Evolutionary conservation across 176 grass and related monocot species (phyloP).

Genomic region (Carex littledalei): DNA sequence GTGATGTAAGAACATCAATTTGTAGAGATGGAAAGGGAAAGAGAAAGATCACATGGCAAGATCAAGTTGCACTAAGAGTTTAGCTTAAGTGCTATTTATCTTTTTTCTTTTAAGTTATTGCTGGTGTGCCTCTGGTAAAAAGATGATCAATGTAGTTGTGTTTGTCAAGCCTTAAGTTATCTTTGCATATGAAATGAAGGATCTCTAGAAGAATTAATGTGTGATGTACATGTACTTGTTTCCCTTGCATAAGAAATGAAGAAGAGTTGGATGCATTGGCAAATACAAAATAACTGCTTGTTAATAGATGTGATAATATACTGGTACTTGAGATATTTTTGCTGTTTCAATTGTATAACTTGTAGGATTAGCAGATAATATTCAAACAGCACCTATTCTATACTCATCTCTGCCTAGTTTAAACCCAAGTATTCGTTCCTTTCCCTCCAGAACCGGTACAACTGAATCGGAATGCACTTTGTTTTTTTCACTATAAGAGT

Average conservation of each 20-base stretch:
- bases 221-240: conserved; percentile 1
- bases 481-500: too few species aligned
- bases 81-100: conserved; percentile 1
- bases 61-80: conserved; percentile 36
- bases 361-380: neutral
- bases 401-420: too few species aligned
- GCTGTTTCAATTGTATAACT: neutral
- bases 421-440: too few species aligned
- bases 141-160: conserved; percentile 5
- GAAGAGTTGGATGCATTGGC: neutral
- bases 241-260: neutral
- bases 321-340: neutral
- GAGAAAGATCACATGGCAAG: conserved; percentile 48
- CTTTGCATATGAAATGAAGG: conserved; percentile 7
- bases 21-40: conserved; percentile 40
- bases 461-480: too few species aligned
- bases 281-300: neutral
- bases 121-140: neutral
- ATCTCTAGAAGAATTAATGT: neutral
- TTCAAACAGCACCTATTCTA: too few species aligned
- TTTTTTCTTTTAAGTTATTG: conserved; percentile 8
- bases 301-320: neutral
- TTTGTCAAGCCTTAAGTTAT: neutral
- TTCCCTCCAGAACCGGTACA: too few species aligned
- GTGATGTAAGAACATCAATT: conserved; percentile 21